A percentile compares a stretch with the other conserved stretches of the same genome.
phyloP scores from a whole-genome alignment of 352 stramenopile genomes.

The Phytophthora macrochlamydospora region DNA sequence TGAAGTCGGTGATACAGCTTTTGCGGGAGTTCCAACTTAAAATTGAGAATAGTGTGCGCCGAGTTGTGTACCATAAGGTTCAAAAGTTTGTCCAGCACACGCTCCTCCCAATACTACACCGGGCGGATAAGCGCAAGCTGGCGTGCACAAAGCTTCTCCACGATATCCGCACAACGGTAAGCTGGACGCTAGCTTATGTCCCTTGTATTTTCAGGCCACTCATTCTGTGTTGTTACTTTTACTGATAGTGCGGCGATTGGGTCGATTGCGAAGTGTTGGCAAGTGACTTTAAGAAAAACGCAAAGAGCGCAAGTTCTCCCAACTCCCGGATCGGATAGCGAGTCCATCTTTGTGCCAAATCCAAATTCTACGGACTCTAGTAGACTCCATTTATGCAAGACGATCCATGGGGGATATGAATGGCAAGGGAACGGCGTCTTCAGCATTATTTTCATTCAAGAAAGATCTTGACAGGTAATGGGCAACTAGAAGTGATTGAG shows the following conservation, averaged over 20 bases:
- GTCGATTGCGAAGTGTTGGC: constrained; percentile 36
- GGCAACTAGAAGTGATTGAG: neutral
- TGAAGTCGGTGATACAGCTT: constrained; percentile 69
- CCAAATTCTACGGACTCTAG: constrained; percentile 54
- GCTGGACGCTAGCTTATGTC: constrained; percentile 10
- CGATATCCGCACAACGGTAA: constrained; percentile 68
- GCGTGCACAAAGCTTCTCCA: constrained; percentile 68
- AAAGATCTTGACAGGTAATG: constrained; percentile 78
- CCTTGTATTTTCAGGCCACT: neutral
- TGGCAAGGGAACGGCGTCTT: constrained; percentile 39
- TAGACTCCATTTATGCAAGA: constrained; percentile 70
- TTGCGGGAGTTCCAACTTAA: constrained; percentile 37
- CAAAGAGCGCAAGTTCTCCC: constrained; percentile 49
- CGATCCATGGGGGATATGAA: constrained; percentile 65
- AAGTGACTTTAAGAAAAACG: constrained; percentile 61
- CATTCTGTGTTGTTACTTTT: neutral
- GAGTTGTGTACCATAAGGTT: constrained; percentile 62
- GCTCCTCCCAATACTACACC: constrained; percentile 76
- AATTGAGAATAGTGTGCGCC: constrained; percentile 51
- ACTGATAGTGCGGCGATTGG: constrained; percentile 63
- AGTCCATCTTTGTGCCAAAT: constrained; percentile 49
- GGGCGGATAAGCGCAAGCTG: constrained; percentile 86
- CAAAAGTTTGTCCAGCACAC: constrained; percentile 82
- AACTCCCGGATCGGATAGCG: constrained; percentile 32
- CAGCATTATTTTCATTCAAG: constrained; percentile 66